phyloP scores from a whole-genome alignment of 1,284 basidiomycete genomes.

The Gomphus sp. region DNA sequence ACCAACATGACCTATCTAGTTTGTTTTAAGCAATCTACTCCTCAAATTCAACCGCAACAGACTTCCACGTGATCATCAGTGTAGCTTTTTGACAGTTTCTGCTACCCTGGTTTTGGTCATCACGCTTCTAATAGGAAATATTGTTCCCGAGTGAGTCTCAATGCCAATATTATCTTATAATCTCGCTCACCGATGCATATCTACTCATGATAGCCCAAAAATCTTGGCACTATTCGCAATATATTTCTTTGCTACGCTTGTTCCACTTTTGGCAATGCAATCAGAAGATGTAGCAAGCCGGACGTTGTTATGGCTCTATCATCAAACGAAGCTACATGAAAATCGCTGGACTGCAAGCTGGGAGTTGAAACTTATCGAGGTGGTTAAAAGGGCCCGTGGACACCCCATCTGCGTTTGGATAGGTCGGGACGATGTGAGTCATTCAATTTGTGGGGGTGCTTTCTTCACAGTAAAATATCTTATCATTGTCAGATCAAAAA shows the following conservation, averaged over 20 bases:
- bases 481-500: conserved; percentile 33
- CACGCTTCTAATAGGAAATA: conserved; percentile 49
- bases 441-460: neutral
- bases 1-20: conserved; percentile 1
- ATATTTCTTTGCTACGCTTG: conserved; percentile 40
- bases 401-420: conserved; percentile 52
- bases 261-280: conserved; percentile 36
- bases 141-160: conserved; percentile 40
- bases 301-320: conserved; percentile 43
- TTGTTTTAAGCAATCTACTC: conserved; percentile 37
- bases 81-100: conserved; percentile 31
- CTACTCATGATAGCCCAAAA: conserved; percentile 6
- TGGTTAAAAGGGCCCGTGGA: conserved; percentile 37
- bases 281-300: conserved; percentile 32
- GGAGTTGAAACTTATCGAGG: conserved; percentile 32
- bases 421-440: conserved; percentile 51
- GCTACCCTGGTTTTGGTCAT: conserved; percentile 34
- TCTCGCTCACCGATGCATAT: neutral
- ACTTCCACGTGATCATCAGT: conserved; percentile 34
- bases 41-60: conserved; percentile 57
- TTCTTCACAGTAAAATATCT: conserved; percentile 21
- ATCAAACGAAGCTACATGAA: conserved; percentile 41
- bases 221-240: conserved; percentile 33
- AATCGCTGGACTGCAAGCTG: conserved; percentile 29
- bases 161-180: too few relatives aligned